Percentiles rank a stretch among this genome's conserved stretches.
phyloP scores from a whole-genome alignment of 768 basidiomycete genomes.

The Kwoniella newhampshirensis region DNA sequence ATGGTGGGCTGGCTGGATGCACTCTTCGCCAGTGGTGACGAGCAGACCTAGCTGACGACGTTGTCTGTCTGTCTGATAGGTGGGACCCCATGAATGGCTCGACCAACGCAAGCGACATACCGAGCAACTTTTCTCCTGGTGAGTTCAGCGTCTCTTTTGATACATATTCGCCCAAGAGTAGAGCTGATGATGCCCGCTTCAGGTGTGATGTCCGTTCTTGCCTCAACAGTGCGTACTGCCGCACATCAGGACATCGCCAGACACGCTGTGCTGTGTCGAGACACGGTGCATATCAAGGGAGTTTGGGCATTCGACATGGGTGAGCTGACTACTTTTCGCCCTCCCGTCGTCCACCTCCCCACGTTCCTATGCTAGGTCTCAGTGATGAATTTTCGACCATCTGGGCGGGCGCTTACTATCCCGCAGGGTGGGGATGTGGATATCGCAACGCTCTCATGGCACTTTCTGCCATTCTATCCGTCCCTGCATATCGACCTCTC shows the following conservation, averaged over 20 bases:
- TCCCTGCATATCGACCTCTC: conserved; percentile 24
- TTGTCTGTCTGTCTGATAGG: conserved; percentile 16
- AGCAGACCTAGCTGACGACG: not conserved
- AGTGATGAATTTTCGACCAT: too few relatives aligned
- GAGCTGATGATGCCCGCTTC: not conserved
- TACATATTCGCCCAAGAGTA: too few relatives aligned
- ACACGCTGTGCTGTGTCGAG: conserved; percentile 40
- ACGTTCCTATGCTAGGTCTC: too few relatives aligned
- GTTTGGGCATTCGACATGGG: conserved; percentile 44
- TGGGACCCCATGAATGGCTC: conserved; percentile 39
- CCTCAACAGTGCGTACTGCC: conserved; percentile 15
- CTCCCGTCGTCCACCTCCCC: not conserved
- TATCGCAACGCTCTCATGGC: conserved; percentile 56
- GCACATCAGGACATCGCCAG: conserved; percentile 29
- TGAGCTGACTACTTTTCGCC: conserved; percentile 11
- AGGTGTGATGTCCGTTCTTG: conserved; percentile 42
- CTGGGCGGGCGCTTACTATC: not conserved
- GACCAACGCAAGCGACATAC: conserved; percentile 17
- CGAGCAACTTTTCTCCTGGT: conserved; percentile 48
- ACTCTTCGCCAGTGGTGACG: too few relatives aligned
- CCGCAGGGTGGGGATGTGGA: conserved; percentile 48
- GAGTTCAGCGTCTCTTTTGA: not conserved
- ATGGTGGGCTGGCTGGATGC: conserved; percentile 30
- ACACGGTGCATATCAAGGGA: conserved; percentile 40
- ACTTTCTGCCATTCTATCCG: conserved; percentile 33